phyloP scores from a whole-genome alignment of 805 yeast species.

The Nakazawaea sp. region DNA sequence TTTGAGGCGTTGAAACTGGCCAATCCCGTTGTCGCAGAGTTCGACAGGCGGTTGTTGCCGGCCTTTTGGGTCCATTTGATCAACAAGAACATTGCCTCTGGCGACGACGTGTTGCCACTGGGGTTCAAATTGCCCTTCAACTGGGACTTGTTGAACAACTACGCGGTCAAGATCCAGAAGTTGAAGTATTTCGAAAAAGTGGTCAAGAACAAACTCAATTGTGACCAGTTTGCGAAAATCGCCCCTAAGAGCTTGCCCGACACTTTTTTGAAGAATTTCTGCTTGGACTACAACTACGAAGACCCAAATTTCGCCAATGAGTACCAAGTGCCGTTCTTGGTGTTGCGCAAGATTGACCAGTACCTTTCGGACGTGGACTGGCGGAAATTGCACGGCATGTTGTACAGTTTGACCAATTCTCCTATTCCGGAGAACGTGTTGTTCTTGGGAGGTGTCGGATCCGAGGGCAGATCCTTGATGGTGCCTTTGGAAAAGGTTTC shows the following conservation, averaged over 20 bases:
- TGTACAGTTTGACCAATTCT: slow-evolving; percentile 7
- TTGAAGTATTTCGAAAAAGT: slow-evolving; percentile 10
- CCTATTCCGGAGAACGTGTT: slow-evolving; percentile 11
- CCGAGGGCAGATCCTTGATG: slow-evolving; percentile 4
- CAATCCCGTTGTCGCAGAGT: neutral
- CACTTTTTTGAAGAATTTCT: slow-evolving; percentile 6
- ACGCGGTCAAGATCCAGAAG: slow-evolving; percentile 8
- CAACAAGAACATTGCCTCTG: slow-evolving; percentile 4
- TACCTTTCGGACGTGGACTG: slow-evolving; percentile 9
- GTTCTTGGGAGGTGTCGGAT: slow-evolving; percentile 10
- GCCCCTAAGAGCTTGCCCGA: slow-evolving; percentile 8
- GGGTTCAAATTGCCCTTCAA: slow-evolving; percentile 11
- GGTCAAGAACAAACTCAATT: slow-evolving; percentile 6
- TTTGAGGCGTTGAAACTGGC: slow-evolving; percentile 1
- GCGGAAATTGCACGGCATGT: slow-evolving; percentile 11
- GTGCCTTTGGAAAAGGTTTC: slow-evolving; percentile 11
- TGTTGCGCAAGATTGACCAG: slow-evolving; percentile 10
- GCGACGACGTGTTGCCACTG: slow-evolving; percentile 1
- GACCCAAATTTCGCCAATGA: slow-evolving; percentile 10
- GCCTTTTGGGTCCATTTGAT: slow-evolving; percentile 10
- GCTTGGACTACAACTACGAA: slow-evolving; percentile 8
- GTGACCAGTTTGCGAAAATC: slow-evolving; percentile 8
- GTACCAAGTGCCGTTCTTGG: slow-evolving; percentile 10
- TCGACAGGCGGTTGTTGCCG: slow-evolving; percentile 10
- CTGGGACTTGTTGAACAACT: slow-evolving; percentile 10